phyloP scores from a whole-genome alignment of 495 filamentous ascomycete species.

The Hypoxylon fuscum region DNA sequence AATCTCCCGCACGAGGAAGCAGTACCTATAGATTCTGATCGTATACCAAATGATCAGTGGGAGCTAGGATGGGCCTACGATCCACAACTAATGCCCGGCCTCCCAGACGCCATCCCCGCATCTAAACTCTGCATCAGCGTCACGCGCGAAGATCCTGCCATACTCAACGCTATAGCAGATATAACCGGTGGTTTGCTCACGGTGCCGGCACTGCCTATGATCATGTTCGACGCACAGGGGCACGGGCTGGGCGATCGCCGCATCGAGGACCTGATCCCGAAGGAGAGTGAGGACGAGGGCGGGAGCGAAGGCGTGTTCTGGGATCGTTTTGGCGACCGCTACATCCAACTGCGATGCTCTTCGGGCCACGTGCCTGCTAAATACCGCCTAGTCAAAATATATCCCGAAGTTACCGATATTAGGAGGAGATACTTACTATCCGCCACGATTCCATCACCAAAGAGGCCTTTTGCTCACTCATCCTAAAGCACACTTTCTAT shows the following conservation, averaged over 20 bases:
- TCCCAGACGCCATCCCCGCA: conserved; percentile 17
- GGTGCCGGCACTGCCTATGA: neutral
- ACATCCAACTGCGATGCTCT: conserved; percentile 19
- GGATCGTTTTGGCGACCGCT: conserved; percentile 42
- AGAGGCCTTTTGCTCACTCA: conserved; percentile 13
- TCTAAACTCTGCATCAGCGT: conserved; percentile 27
- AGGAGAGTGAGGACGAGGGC: neutral
- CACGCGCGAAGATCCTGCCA: neutral
- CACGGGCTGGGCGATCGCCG: conserved; percentile 16
- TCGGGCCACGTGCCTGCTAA: neutral
- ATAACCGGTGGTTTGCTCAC: too few relatives aligned
- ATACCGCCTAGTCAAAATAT: conserved; percentile 27
- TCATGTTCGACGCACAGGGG: conserved; percentile 36
- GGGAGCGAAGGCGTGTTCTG: conserved; percentile 21
- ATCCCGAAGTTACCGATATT: conserved; percentile 34
- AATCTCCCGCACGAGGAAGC: conserved; percentile 40
- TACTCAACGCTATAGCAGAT: neutral
- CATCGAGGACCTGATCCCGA: conserved; percentile 20
- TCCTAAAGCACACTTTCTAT: neutral
- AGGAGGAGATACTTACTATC: conserved; percentile 32
- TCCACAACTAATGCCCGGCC: conserved; percentile 29
- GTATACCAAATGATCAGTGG: too few relatives aligned
- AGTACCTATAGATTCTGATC: too few relatives aligned
- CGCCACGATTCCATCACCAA: conserved; percentile 26
- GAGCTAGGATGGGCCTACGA: conserved; percentile 44